Percentiles rank a stretch among this genome's conserved stretches.
Evolutionary conservation across 495 filamentous ascomycete genomes (phyloP).

Genomic region (Aspergillus panamensis): DNA sequence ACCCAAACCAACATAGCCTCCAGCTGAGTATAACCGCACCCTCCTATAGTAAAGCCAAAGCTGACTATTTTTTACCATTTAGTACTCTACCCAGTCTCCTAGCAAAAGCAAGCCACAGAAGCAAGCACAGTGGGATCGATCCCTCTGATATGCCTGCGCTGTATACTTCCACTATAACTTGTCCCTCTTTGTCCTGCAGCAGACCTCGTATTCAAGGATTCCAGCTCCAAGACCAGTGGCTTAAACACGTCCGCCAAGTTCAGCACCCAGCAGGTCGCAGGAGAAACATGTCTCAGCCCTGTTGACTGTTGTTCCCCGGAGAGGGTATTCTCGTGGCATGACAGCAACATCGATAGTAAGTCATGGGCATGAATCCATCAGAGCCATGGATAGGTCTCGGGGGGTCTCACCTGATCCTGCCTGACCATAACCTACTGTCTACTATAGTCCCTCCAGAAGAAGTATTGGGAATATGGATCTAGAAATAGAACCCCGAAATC

Average conservation of each 20-base stretch:
- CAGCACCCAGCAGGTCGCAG: neutral
- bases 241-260: constrained; percentile 2
- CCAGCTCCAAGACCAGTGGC: constrained; percentile 4
- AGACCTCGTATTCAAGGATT: constrained; percentile 36
- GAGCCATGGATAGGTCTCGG: neutral
- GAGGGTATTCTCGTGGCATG: no score
- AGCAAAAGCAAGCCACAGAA: neutral
- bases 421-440: no score
- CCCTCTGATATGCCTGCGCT: neutral
- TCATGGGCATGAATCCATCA: neutral
- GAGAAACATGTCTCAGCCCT: constrained; percentile 16
- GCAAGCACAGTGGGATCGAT: neutral
- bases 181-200: constrained; percentile 12
- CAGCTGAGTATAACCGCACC: no score
- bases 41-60: neutral
- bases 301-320: neutral
- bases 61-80: neutral
- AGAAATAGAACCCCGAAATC: neutral
- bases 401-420: neutral
- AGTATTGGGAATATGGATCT: neutral
- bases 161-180: neutral
- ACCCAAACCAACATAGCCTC: no score
- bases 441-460: neutral
- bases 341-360: no score
- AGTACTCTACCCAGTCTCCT: neutral